Conservation (phyloP, 2,329 filamentous ascomycete species). For the Ceratocystis cubensis region DNA sequence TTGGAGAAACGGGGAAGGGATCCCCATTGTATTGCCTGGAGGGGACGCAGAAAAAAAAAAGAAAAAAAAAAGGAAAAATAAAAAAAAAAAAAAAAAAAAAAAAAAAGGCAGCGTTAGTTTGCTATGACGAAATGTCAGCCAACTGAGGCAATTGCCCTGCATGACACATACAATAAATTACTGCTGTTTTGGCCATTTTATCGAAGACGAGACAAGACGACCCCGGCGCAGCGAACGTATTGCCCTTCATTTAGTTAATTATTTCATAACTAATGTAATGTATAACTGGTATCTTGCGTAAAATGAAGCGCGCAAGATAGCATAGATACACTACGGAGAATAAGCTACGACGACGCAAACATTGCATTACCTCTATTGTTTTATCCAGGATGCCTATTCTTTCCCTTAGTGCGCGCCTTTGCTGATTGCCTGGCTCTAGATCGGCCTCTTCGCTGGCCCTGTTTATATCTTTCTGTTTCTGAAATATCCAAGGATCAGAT, state of each 20-base stretch:
- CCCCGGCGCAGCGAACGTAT: background rate
- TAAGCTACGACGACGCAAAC: too few species aligned
- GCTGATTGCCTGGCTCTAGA: background rate
- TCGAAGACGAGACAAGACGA: background rate
- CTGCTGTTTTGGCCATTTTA: background rate
- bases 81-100: background rate
- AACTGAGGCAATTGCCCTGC: background rate
- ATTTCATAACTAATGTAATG: background rate
- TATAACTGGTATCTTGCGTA: background rate
- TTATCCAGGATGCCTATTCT: background rate
- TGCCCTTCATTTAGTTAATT: too few species aligned
- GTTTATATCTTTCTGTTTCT: background rate
- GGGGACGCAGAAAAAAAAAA: too few species aligned
- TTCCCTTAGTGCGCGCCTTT: background rate
- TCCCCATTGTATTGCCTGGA: background rate
- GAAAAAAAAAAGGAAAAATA: too few species aligned
- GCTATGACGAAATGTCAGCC: background rate
- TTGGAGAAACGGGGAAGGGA: background rate
- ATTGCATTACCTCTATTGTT: background rate
- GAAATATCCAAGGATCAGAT: conserved; percentile 8
- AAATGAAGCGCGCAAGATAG: background rate
- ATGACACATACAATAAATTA: background rate
- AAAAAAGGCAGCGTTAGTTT: background rate
- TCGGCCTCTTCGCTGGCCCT: background rate
- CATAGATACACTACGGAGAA: background rate